A percentile compares a stretch with the other conserved stretches of the same genome.
phyloP scores from a whole-genome alignment of 2,329 filamentous ascomycete species.

The Anthostomella pinea region DNA sequence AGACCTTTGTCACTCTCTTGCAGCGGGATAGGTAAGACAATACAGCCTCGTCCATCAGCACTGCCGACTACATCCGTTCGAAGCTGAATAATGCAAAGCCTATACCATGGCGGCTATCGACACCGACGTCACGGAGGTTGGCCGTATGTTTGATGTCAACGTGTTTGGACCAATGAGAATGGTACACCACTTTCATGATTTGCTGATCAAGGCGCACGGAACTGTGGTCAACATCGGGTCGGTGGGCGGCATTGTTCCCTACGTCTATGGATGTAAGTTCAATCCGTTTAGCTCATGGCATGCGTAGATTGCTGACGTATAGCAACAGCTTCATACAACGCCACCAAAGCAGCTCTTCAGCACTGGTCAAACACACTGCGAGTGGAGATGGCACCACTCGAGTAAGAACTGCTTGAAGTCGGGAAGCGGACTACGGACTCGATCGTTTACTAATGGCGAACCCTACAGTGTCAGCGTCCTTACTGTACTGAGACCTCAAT shows the following conservation, averaged over 20 bases:
- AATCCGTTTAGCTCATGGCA: background rate
- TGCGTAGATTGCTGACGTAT: background rate
- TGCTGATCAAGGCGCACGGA: conserved; percentile 20
- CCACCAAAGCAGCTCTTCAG: conserved; percentile 24
- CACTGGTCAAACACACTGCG: conserved; percentile 24
- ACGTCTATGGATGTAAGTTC: conserved; percentile 20
- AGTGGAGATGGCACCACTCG: conserved; percentile 21
- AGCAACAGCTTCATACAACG: conserved; percentile 25
- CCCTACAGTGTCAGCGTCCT: conserved; percentile 17
- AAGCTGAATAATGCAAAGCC: conserved; percentile 12
- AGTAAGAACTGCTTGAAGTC: conserved; percentile 7
- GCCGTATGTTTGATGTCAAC: conserved; percentile 27
- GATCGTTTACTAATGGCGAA: background rate
- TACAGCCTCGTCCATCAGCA: too few species aligned
- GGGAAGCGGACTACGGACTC: background rate
- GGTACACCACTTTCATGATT: conserved; percentile 23
- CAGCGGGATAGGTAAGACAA: too few species aligned
- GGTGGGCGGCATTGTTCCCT: conserved; percentile 25
- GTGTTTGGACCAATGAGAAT: conserved; percentile 29
- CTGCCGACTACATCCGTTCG: too few species aligned
- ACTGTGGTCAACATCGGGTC: conserved; percentile 28
- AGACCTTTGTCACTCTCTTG: too few species aligned
- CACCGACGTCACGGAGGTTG: conserved; percentile 16
- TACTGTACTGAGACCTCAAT: conserved; percentile 10
- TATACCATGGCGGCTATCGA: conserved; percentile 29